These are phyloP conservation scores for Nematodospora anomalae DNA, from an alignment of 1,139 yeast genomes.

Conservation along the genomic window DNA sequence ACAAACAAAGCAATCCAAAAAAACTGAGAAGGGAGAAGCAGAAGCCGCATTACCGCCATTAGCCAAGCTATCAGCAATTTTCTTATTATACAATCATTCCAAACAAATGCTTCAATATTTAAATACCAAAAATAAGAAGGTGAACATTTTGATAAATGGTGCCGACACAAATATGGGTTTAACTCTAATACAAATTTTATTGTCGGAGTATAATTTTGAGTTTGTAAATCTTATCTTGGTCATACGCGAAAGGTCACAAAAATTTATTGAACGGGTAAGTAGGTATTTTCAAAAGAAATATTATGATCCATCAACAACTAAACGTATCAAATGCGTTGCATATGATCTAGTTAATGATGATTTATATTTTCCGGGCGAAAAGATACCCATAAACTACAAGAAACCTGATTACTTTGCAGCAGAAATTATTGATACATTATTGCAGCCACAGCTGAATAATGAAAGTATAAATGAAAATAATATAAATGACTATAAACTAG, in stretches of 20 bases:
- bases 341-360: conserved; percentile 40
- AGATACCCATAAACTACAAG: conserved; percentile 35
- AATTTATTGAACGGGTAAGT: conserved; percentile 25
- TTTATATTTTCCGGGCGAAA: conserved; percentile 39
- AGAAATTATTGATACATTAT: conserved; percentile 38
- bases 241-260: conserved; percentile 27
- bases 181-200: conserved; percentile 37
- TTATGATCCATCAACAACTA: conserved; percentile 23
- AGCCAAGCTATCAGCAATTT: conserved; percentile 37
- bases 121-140: conserved; percentile 17
- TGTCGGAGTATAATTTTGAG: conserved; percentile 26
- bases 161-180: conserved; percentile 44
- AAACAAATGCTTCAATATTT: conserved; percentile 37
- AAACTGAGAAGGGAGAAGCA: conserved; percentile 1
- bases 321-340: conserved; percentile 29
- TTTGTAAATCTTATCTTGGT: conserved; percentile 31
- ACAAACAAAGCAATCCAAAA: conserved; percentile 2
- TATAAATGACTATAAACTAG: conserved; percentile 33
- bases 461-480: conserved; percentile 23
- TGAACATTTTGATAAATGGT: conserved; percentile 43
- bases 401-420: conserved; percentile 43
- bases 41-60: conserved; percentile 24
- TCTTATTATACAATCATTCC: conserved; percentile 41
- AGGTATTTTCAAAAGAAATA: conserved; percentile 22
- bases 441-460: conserved; percentile 20